phyloP scores from a whole-genome alignment of 2,329 filamentous ascomycete genomes.

The Exophiala phaeomuriformis region DNA sequence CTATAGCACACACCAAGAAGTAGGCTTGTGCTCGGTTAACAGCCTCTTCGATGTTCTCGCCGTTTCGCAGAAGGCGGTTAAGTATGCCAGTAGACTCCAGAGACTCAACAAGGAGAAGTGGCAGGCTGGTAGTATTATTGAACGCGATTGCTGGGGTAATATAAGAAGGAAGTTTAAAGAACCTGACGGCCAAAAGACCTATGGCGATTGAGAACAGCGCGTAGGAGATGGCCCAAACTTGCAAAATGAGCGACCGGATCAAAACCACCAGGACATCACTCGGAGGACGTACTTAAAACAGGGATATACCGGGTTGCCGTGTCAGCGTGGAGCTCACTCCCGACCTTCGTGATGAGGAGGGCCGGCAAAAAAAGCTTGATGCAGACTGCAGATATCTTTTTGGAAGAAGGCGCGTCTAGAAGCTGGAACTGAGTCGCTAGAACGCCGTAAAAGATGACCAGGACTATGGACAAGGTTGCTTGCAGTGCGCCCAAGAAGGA shows the following conservation, averaged over 20 bases:
- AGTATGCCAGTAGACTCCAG: conserved; percentile 53
- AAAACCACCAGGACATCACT: background rate
- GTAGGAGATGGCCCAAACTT: conserved; percentile 47
- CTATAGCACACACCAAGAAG: conserved; percentile 58
- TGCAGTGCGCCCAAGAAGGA: conserved; percentile 48
- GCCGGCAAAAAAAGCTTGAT: conserved; percentile 49
- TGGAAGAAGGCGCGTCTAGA: conserved; percentile 41
- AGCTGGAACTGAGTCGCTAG: conserved; percentile 45
- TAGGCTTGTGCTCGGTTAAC: conserved; percentile 57
- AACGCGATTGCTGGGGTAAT: conserved; percentile 48
- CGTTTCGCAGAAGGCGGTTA: conserved; percentile 39
- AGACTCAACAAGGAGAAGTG: conserved; percentile 46
- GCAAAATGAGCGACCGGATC: conserved; percentile 4
- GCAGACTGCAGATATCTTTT: conserved; percentile 46
- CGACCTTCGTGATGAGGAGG: conserved; percentile 47
- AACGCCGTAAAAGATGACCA: conserved; percentile 48
- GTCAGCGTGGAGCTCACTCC: conserved; percentile 43
- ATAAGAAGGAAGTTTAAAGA: conserved; percentile 47
- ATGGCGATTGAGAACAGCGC: conserved; percentile 44
- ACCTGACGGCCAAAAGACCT: conserved; percentile 37
- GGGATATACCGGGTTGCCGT: conserved; percentile 45
- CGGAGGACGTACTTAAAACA: conserved; percentile 36
- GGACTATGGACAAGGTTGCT: conserved; percentile 47
- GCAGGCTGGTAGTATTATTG: conserved; percentile 51
- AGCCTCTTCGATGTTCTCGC: conserved; percentile 40